Evolutionary conservation across 1,139 yeast genomes (phyloP).

Genomic region (Spencermartinsiella ligniputridi): DNA sequence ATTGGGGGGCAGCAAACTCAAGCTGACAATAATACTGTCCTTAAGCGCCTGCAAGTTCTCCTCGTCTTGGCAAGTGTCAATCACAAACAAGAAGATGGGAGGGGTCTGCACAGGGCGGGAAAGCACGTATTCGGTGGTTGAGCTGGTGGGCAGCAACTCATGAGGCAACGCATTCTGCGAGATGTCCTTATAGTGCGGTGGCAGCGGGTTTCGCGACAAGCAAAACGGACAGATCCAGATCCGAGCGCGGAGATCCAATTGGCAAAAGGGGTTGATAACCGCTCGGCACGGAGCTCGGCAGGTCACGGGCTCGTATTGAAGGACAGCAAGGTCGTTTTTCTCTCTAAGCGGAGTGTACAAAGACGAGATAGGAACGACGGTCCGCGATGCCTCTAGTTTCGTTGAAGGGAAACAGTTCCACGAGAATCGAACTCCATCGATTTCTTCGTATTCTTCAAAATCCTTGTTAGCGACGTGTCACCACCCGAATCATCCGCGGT

Average conservation of each 20-base stretch:
- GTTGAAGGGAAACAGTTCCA: constrained; percentile 93
- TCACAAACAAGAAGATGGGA: constrained; percentile 87
- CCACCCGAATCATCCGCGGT: too few species aligned
- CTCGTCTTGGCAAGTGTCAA: constrained; percentile 92
- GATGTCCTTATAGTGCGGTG: constrained; percentile 83
- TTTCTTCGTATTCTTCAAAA: constrained; percentile 82
- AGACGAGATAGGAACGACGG: constrained; percentile 93
- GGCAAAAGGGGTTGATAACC: constrained; percentile 78
- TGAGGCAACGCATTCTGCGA: constrained; percentile 80
- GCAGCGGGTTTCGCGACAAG: constrained; percentile 76
- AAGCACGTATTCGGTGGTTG: constrained; percentile 90
- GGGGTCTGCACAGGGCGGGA: constrained; percentile 86
- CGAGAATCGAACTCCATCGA: constrained; percentile 82
- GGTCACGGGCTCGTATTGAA: constrained; percentile 83
- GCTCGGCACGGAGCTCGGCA: constrained; percentile 85
- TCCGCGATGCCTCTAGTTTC: constrained; percentile 82
- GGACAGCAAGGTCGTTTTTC: constrained; percentile 72
- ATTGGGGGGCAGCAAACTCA: constrained; percentile 85
- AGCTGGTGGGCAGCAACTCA: constrained; percentile 69
- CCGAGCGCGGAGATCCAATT: constrained; percentile 73
- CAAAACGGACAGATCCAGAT: constrained; percentile 92
- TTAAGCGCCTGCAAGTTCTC: constrained; percentile 88
- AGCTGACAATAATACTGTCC: constrained; percentile 76
- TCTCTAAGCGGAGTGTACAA: constrained; percentile 87
- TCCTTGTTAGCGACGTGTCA: too few species aligned